Evolutionary conservation across 139 green algal genomes (phyloP).

Genomic region (Tetratostichococcus sp.): DNA sequence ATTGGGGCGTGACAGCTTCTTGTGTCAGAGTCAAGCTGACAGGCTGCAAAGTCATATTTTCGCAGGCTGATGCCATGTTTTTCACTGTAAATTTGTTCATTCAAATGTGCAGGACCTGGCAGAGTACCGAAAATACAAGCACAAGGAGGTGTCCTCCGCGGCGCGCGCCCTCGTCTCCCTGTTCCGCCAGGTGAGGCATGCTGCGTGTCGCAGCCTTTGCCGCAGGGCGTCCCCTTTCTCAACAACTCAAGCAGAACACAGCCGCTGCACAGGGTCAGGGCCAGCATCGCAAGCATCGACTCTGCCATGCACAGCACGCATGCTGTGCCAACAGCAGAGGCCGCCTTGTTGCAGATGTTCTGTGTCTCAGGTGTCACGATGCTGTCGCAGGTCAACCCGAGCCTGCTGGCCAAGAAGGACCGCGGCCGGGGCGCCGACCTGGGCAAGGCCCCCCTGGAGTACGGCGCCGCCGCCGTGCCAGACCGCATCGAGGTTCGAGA

Average conservation of each 20-base stretch:
- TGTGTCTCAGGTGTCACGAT: too few species aligned
- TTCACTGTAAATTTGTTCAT: not conserved
- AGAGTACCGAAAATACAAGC: conserved; percentile 79
- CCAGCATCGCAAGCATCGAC: too few species aligned
- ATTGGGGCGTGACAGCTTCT: too few species aligned
- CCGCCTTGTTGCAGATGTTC: too few species aligned
- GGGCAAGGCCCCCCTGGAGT: conserved; percentile 37
- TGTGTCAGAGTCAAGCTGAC: too few species aligned
- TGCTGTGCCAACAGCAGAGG: too few species aligned
- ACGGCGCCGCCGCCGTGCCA: conserved; percentile 46
- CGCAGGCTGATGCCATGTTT: not conserved
- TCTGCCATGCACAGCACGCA: too few species aligned
- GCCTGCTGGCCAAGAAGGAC: conserved; percentile 89
- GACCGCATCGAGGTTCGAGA: conserved; percentile 21
- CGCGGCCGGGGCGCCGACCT: conserved; percentile 76
- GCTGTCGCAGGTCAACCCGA: conserved; percentile 70
- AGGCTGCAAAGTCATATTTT: too few species aligned
- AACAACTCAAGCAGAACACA: too few species aligned
- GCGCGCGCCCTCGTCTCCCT: conserved; percentile 76
- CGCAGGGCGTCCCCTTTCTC: too few species aligned
- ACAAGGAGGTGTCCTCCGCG: conserved; percentile 82
- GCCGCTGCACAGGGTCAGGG: too few species aligned
- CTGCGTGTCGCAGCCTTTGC: too few species aligned
- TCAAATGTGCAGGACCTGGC: conserved; percentile 59
- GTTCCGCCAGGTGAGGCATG: conserved; percentile 68